Base-by-base conservation (phyloP, 2,329 filamentous ascomycete species). In the Botrytis aclada region DNA sequence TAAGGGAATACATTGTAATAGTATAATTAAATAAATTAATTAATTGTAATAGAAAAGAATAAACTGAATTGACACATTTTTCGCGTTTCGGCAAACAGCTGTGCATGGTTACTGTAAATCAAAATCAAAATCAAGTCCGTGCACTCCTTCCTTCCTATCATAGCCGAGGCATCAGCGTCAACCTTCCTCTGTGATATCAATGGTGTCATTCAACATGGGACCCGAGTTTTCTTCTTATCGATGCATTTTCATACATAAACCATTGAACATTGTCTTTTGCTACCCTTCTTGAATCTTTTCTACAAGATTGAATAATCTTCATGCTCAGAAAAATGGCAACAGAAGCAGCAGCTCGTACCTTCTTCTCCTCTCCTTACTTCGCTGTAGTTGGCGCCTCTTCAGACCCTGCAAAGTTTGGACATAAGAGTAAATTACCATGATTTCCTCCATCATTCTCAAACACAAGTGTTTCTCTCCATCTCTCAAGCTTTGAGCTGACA, bases 301-400 rank as follows among this genome's bases (percentile, higher is more conserved):
- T 34, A 14, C 41, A 64, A 62, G 7, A 64, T 32, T 25, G 1
- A 45, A 37, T 39, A 10, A 14, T 29, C 45, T 54, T 34, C 2
- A 72, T 61, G 70, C 25, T 54, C 37, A 34, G 41, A 51, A 84
- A 80, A 56, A 89, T 89, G 87, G 82, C 87, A 34, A 93, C 92
- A 84, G 90, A 94, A 81, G 86, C 89, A 64, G 88, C 92, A 63
- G 90, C 94, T 63, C 90, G 89, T 75, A 86, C 87, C 20, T 98
- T 98, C 86, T 97, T 98, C 84, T 86, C 89, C 5, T 92, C 91
- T 12, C 88, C 91, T 39, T 86, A 88, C 77, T 97, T 95, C 82
- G 95, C 95, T 73, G 95, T 98, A 41, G 94, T 95, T 32, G 95
- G 95, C 78, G 95, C 95, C 54, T 95, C 92, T 81, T 93, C 92